Base-by-base conservation (phyloP, 768 basidiomycete species). In the Auriscalpium microsporum region DNA sequence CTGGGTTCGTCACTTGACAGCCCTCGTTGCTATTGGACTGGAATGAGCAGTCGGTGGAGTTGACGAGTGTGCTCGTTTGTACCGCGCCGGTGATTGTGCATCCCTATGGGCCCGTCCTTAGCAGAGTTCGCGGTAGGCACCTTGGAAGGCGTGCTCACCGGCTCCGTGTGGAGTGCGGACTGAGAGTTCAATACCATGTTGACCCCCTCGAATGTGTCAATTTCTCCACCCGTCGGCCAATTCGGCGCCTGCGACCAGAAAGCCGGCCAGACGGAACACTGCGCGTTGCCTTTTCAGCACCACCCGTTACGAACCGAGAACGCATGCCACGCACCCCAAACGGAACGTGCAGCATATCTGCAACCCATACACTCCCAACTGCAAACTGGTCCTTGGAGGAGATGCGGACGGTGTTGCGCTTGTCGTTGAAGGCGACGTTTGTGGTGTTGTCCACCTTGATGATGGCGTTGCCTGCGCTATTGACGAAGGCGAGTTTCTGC, bases 151-250 rank as follows among this genome's bases (percentile, higher is more conserved):
- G 28, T 17, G 17, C 48, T 19, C 55, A 76, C 78, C 0, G 79
- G 67, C 42, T 75, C 72, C 0, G 88, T 88, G 67, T 92, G 90
- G 14, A 92, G 71, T 0, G 90, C 77, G 76, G 86, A 82, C 65
- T 87, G 85, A 58, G 85, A 88, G 53, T 73, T 70, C 3, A 74
- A 73, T 44, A 78, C 77, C 49, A 78, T 65, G 68, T 94, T 93
- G 58, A 93, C 84, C 36, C 83, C 86, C 67, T 94, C 90, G 56
- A 93, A 80, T 10, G 86, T 87, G 67, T 93, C 91, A 58, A 69
- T 75, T 60, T 70, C 78, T 67, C 80, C 83, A 58, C 84, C 84
- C 11, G 66, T 65, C 2, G 86, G 86, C 85, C 86, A 87, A 17
- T 69, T 63, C 10, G 74, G 68, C 1, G 83, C 77, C 63, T 81